A percentile compares a stretch with the other conserved stretches of the same genome.
These are phyloP conservation scores for Nitzschia sp. DNA, from an alignment of 108 stramenopile species.

Conservation along the genomic window DNA sequence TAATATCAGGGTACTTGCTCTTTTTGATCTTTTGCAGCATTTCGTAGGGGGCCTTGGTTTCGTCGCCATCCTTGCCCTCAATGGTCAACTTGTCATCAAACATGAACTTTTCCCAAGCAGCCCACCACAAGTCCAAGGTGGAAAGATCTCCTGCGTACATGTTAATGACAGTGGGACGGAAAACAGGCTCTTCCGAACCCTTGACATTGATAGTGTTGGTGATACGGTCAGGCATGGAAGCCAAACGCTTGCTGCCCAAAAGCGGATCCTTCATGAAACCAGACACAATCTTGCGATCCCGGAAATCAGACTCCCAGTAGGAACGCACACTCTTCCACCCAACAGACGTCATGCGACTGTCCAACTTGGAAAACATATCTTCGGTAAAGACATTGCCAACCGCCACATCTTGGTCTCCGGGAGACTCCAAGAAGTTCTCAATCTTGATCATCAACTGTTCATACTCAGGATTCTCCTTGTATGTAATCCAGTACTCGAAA, in stretches of 20 bases:
- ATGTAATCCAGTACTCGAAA: conserved; percentile 91
- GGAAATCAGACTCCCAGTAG: conserved; percentile 85
- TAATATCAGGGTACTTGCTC: conserved; percentile 89
- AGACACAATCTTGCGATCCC: conserved; percentile 78
- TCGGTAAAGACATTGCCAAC: conserved; percentile 83
- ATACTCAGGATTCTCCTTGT: conserved; percentile 78
- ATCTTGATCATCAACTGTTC: conserved; percentile 81
- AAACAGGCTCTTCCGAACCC: conserved; percentile 53
- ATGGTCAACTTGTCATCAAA: conserved; percentile 72
- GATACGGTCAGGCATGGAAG: conserved; percentile 93
- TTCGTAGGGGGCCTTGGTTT: conserved; percentile 60
- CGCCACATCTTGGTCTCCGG: conserved; percentile 79
- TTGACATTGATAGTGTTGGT: conserved; percentile 90
- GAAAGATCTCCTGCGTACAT: conserved; percentile 86
- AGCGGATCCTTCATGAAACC: conserved; percentile 77
- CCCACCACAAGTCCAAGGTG: conserved; percentile 78
- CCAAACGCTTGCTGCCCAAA: conserved; percentile 87
- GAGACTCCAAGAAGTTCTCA: conserved; percentile 77
- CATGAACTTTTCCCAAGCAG: conserved; percentile 89
- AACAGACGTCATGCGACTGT: conserved; percentile 46
- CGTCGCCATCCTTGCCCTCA: conserved; percentile 56
- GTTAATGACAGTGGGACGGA: conserved; percentile 93
- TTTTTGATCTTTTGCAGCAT: conserved; percentile 86
- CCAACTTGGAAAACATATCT: conserved; percentile 79
- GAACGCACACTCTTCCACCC: conserved; percentile 68